These are phyloP conservation scores for Lactifluus piperatus DNA, from an alignment of 768 basidiomycete genomes.

Conservation along the genomic window DNA sequence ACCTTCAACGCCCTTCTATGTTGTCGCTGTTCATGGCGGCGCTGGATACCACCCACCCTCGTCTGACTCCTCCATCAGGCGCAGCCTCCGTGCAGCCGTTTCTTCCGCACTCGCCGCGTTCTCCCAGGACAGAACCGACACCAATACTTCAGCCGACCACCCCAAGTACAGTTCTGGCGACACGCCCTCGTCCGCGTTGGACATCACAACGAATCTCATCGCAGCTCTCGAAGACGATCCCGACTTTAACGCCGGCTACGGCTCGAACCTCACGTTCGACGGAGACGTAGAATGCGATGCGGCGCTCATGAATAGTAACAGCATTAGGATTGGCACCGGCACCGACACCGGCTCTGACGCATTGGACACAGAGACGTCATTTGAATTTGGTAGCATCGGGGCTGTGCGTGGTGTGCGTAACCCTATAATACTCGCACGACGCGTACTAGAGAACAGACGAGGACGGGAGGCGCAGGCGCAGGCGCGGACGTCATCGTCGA, in stretches of 20 bases:
- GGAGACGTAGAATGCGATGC: slow-evolving; percentile 81
- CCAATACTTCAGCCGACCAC: neutral
- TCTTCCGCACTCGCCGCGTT: slow-evolving; percentile 35
- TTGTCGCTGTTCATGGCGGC: slow-evolving; percentile 67
- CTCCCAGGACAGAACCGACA: neutral
- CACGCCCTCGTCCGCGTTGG: slow-evolving; percentile 2
- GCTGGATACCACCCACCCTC: slow-evolving; percentile 53
- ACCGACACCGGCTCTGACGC: neutral
- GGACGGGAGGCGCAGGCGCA: slow-evolving; percentile 18
- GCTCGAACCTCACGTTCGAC: slow-evolving; percentile 69
- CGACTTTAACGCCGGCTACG: slow-evolving; percentile 40
- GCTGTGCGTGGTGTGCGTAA: slow-evolving; percentile 59
- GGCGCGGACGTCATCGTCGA: slow-evolving; percentile 27
- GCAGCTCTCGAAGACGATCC: neutral
- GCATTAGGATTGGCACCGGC: too few relatives aligned
- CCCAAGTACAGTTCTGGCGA: neutral
- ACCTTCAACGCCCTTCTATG: slow-evolving; percentile 1
- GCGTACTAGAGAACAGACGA: slow-evolving; percentile 48
- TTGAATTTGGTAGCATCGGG: slow-evolving; percentile 73
- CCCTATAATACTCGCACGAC: slow-evolving; percentile 54
- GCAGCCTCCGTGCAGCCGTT: slow-evolving; percentile 44
- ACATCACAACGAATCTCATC: neutral
- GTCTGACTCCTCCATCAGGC: slow-evolving; percentile 32
- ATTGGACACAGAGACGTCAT: slow-evolving; percentile 25
- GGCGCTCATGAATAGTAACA: slow-evolving; percentile 50